A percentile compares a stretch with the other conserved stretches of the same genome.
Evolutionary conservation across 345 rosid genomes (phyloP).

Genomic region (Hibiscus mutabilis): DNA sequence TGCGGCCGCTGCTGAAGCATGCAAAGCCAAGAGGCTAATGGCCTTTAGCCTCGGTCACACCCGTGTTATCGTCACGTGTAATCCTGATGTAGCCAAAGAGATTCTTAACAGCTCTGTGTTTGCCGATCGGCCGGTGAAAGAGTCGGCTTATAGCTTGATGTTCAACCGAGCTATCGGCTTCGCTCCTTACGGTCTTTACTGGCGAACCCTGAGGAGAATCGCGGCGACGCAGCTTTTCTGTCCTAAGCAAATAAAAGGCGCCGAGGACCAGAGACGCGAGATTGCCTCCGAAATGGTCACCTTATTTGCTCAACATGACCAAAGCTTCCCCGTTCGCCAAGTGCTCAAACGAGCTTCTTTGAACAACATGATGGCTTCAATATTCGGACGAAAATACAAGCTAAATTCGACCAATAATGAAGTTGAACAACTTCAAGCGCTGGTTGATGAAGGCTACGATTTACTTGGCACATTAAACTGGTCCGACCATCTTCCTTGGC

Average conservation of each 20-base stretch:
- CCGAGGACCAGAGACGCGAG: constrained; percentile 33
- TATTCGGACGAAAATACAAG: constrained; percentile 51
- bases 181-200: constrained; percentile 68
- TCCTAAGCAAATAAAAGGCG: constrained; percentile 47
- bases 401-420: constrained; percentile 30
- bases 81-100: constrained; percentile 64
- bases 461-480: constrained; percentile 56
- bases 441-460: constrained; percentile 70
- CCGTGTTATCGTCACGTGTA: constrained; percentile 55
- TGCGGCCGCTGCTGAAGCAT: constrained; percentile 31
- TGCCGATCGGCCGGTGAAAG: constrained; percentile 72
- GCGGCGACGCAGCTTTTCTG: constrained; percentile 56
- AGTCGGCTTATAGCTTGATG: constrained; percentile 69
- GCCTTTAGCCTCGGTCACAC: constrained; percentile 68
- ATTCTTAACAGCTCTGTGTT: constrained; percentile 57
- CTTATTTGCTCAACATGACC: constrained; percentile 13
- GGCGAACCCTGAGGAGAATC: constrained; percentile 61
- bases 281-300: constrained; percentile 49
- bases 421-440: constrained; percentile 29
- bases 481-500: constrained; percentile 69
- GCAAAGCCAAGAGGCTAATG: constrained; percentile 53
- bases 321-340: constrained; percentile 38
- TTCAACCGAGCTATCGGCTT: constrained; percentile 73
- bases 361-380: constrained; percentile 69
- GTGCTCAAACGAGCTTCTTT: constrained; percentile 58